These are phyloP conservation scores for Pyrus hybrid DNA, from an alignment of 331 rosid genomes.

Conservation along the genomic window DNA sequence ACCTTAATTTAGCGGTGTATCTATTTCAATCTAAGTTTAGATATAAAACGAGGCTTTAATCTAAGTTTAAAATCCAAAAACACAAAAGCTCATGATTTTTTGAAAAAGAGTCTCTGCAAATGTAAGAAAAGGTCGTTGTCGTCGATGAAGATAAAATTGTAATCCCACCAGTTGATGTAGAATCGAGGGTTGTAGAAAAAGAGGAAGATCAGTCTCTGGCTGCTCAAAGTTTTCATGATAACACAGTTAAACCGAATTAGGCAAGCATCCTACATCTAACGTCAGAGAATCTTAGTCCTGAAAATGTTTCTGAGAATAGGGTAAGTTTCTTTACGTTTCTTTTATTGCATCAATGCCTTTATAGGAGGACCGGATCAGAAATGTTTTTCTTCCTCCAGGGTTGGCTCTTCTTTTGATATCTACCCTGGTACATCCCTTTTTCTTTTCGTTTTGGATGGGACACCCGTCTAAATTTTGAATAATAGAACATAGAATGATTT, in stretches of 20 bases:
- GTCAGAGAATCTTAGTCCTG: constrained; percentile 31
- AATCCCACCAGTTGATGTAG: constrained; percentile 31
- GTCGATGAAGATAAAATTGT: constrained; percentile 62
- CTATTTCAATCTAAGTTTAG: too few species aligned
- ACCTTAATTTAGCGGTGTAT: too few species aligned
- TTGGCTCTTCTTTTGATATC: neutral
- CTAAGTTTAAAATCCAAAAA: constrained; percentile 37
- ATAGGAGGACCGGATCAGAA: neutral
- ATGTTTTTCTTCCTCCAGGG: neutral
- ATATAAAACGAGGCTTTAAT: too few species aligned
- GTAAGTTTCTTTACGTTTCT: constrained; percentile 37
- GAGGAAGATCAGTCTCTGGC: constrained; percentile 32
- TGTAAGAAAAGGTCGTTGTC: constrained; percentile 60
- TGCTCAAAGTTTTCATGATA: constrained; percentile 26
- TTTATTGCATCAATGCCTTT: neutral
- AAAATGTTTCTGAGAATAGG: constrained; percentile 47
- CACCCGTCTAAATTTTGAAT: neutral
- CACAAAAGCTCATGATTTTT: constrained; percentile 27
- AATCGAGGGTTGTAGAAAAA: constrained; percentile 19
- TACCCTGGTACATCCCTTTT: neutral
- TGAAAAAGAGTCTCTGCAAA: constrained; percentile 26
- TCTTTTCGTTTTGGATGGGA: neutral
- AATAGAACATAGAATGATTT: neutral
- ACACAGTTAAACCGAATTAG: constrained; percentile 30
- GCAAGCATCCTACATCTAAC: constrained; percentile 24